Percentiles rank a stretch among this genome's conserved stretches.
These are phyloP conservation scores for Lathyrus oleraceus DNA, from an alignment of 306 rosid genomes.

Conservation along the genomic window DNA sequence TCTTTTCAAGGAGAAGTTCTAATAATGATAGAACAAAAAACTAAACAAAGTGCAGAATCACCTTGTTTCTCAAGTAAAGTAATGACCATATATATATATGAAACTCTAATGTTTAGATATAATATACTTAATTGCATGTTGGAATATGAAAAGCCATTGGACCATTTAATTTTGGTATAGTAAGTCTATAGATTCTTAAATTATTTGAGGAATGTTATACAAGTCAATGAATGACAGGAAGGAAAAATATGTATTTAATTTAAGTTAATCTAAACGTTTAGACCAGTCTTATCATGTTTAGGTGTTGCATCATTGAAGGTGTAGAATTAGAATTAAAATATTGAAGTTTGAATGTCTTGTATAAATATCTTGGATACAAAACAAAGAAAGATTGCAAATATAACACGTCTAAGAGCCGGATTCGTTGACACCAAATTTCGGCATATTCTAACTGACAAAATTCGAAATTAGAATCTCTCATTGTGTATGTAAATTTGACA, in stretches of 20 bases:
- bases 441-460: not conserved
- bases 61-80: not conserved
- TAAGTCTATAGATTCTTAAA: no score
- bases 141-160: slow-evolving; percentile 13
- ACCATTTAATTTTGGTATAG: not conserved
- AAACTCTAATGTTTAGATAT: not conserved
- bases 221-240: slow-evolving; percentile 36
- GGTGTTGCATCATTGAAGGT: not conserved
- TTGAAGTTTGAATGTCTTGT: not conserved
- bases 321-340: not conserved
- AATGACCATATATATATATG: not conserved
- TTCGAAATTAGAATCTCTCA: no score
- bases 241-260: slow-evolving; percentile 1
- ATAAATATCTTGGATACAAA: not conserved
- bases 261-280: not conserved
- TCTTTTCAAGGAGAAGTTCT: not conserved
- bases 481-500: no score
- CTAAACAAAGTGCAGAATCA: not conserved
- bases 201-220: not conserved
- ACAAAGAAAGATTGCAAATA: not conserved
- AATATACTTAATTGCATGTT: slow-evolving; percentile 2
- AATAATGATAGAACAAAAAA: slow-evolving; percentile 17
- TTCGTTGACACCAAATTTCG: not conserved
- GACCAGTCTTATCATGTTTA: not conserved
- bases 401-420: not conserved